Percentiles rank a stretch among this genome's conserved stretches.
These are phyloP conservation scores for Didymosphaeria variabile DNA, from an alignment of 2,329 filamentous ascomycete species.

Conservation along the genomic window DNA sequence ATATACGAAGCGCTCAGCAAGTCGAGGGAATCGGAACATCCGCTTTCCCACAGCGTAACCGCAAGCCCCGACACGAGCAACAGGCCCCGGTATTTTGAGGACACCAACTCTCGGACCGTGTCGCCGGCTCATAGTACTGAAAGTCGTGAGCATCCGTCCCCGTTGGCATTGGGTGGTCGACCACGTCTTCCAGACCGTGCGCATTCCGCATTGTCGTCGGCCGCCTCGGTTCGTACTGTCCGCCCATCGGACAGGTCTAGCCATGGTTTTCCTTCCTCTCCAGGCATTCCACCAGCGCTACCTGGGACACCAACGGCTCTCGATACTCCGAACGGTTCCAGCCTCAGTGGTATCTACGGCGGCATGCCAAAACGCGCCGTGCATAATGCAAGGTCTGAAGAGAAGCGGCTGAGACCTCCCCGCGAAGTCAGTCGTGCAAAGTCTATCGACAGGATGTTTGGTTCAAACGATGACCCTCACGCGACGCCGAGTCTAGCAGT, in stretches of 20 bases:
- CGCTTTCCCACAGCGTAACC: slow-evolving; percentile 76
- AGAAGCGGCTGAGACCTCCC: slow-evolving; percentile 52
- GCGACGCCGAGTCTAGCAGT: slow-evolving; percentile 70
- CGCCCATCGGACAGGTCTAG: slow-evolving; percentile 51
- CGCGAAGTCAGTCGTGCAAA: slow-evolving; percentile 61
- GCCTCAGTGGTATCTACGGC: slow-evolving; percentile 56
- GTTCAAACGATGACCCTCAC: slow-evolving; percentile 70
- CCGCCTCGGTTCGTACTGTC: slow-evolving; percentile 57
- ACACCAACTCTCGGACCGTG: slow-evolving; percentile 50
- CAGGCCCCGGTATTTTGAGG: slow-evolving; percentile 45
- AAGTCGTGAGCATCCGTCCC: slow-evolving; percentile 29
- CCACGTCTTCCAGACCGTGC: slow-evolving; percentile 50
- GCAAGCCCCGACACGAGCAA: slow-evolving; percentile 69
- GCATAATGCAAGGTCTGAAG: slow-evolving; percentile 54
- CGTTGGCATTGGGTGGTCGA: slow-evolving; percentile 22
- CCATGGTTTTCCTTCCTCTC: slow-evolving; percentile 43
- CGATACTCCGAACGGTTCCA: slow-evolving; percentile 53
- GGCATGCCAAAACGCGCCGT: slow-evolving; percentile 58
- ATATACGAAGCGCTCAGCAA: slow-evolving; percentile 61
- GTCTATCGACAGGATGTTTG: slow-evolving; percentile 70
- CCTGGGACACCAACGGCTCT: slow-evolving; percentile 55
- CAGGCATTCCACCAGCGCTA: slow-evolving; percentile 53
- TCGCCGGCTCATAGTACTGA: slow-evolving; percentile 48
- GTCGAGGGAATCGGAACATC: slow-evolving; percentile 70
- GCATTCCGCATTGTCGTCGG: slow-evolving; percentile 52